A percentile compares a stretch with the other conserved stretches of the same genome.
phyloP scores from a whole-genome alignment of 1,284 basidiomycete species.

The Trametes versicolor region DNA sequence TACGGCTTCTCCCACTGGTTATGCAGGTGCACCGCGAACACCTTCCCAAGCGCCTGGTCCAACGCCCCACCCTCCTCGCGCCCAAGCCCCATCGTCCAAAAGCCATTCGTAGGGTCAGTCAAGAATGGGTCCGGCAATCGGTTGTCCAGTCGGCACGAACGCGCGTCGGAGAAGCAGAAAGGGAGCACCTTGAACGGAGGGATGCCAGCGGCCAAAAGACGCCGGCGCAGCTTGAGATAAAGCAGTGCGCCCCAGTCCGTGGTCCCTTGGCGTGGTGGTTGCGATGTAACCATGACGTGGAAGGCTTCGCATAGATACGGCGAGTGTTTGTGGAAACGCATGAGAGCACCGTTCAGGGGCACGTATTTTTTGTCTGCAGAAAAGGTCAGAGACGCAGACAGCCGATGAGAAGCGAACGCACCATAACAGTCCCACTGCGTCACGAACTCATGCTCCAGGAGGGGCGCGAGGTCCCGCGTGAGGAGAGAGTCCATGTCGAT shows the following conservation, averaged over 20 bases:
- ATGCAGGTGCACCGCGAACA: constrained; percentile 91
- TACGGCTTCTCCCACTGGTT: constrained; percentile 93
- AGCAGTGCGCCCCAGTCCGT: constrained; percentile 94
- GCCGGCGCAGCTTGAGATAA: constrained; percentile 88
- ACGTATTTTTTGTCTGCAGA: constrained; percentile 84
- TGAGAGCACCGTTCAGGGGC: constrained; percentile 90
- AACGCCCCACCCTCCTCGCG: constrained; percentile 73
- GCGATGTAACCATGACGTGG: constrained; percentile 83
- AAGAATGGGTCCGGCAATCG: constrained; percentile 90
- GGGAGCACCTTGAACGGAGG: constrained; percentile 91
- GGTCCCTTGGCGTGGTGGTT: constrained; percentile 78
- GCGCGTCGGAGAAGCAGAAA: constrained; percentile 91
- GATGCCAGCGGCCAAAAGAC: constrained; percentile 76
- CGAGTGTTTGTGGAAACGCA: constrained; percentile 89
- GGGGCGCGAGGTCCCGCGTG: constrained; percentile 82
- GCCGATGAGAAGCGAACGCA: constrained; percentile 48
- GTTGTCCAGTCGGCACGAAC: constrained; percentile 91
- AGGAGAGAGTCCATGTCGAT: constrained; percentile 95
- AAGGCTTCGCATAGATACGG: constrained; percentile 96
- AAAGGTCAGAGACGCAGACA: not conserved
- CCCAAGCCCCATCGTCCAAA: constrained; percentile 64
- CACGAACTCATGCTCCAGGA: constrained; percentile 93
- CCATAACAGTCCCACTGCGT: constrained; percentile 98
- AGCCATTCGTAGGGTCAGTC: constrained; percentile 64
- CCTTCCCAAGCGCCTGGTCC: constrained; percentile 69